Percentiles rank a stretch among this genome's conserved stretches.
phyloP scores from a whole-genome alignment of 2,329 filamentous ascomycete species.

The Plenodomus biglobosus region DNA sequence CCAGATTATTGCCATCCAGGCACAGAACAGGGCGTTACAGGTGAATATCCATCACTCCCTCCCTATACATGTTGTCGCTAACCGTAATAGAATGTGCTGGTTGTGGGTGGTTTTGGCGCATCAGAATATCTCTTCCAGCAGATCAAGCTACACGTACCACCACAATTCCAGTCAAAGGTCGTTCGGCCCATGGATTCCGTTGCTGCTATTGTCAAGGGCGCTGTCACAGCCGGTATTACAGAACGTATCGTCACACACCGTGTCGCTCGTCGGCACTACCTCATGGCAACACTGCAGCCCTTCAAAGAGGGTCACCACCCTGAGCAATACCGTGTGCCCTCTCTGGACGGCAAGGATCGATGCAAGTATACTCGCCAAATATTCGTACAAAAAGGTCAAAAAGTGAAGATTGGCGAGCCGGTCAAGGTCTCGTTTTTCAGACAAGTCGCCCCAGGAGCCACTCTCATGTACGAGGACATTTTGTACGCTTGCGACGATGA shows the following conservation, averaged over 20 bases:
- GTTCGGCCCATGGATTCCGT: slow-evolving; percentile 99
- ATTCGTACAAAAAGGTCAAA: slow-evolving; percentile 97
- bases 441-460: slow-evolving; percentile 94
- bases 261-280: slow-evolving; percentile 94
- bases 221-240: slow-evolving; percentile 95
- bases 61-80: slow-evolving; percentile 22
- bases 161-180: slow-evolving; percentile 97
- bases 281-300: slow-evolving; percentile 97
- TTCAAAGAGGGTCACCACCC: slow-evolving; percentile 99
- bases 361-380: slow-evolving; percentile 99
- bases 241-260: slow-evolving; percentile 96
- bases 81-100: slow-evolving; percentile 73
- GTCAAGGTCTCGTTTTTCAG: slow-evolving; percentile 99
- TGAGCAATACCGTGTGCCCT: slow-evolving; percentile 95
- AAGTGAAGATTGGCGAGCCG: slow-evolving; percentile 98
- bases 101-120: slow-evolving; percentile 96
- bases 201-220: slow-evolving; percentile 96
- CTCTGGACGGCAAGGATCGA: slow-evolving; percentile 92
- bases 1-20: slow-evolving; percentile 98
- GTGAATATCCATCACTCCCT: slow-evolving; percentile 44
- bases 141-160: slow-evolving; percentile 97
- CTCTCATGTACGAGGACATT: slow-evolving; percentile 99
- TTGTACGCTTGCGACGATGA: slow-evolving; percentile 97
- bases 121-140: slow-evolving; percentile 99
- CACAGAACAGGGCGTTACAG: slow-evolving; percentile 89